Percentiles rank a stretch among this genome's conserved stretches.
Evolutionary conservation across 2,329 filamentous ascomycete species (phyloP).

Genomic region (Ramularia endophylla): DNA sequence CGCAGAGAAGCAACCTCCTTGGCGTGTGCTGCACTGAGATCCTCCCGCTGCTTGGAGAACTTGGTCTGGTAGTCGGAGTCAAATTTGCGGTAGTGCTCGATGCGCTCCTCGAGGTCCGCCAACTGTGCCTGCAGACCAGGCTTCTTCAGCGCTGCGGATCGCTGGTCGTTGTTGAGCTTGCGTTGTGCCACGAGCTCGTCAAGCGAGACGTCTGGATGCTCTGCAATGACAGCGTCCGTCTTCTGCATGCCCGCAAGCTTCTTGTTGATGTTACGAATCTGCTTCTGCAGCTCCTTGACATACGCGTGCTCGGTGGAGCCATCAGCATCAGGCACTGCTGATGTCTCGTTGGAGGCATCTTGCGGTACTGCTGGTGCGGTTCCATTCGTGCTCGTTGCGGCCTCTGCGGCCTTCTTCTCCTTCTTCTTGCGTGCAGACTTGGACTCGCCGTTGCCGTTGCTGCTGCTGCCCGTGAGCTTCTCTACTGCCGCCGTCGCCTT

Average conservation of each 20-base stretch:
- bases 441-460: conserved; percentile 44
- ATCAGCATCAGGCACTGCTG: conserved; percentile 37
- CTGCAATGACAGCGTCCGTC: conserved; percentile 62
- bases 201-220: conserved; percentile 64
- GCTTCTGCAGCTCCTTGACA: conserved; percentile 88
- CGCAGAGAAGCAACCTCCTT: conserved; percentile 51
- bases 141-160: conserved; percentile 70
- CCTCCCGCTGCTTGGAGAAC: conserved; percentile 52
- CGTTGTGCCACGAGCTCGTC: conserved; percentile 65
- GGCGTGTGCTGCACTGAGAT: conserved; percentile 50
- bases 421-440: conserved; percentile 46
- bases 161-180: conserved; percentile 77
- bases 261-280: conserved; percentile 86
- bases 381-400: conserved; percentile 22
- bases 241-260: conserved; percentile 77
- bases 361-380: conserved; percentile 16
- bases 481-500: conserved; percentile 46
- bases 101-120: conserved; percentile 65
- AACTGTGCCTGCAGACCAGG: conserved; percentile 64
- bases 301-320: conserved; percentile 66
- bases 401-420: conserved; percentile 35
- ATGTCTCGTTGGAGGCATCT: conserved; percentile 18
- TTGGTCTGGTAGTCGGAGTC: conserved; percentile 64
- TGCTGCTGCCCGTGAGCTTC: conserved; percentile 51
- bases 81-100: conserved; percentile 67